Base-by-base conservation (phyloP, 169 alveolate genomes). In the Amoebophrya sp. region DNA sequence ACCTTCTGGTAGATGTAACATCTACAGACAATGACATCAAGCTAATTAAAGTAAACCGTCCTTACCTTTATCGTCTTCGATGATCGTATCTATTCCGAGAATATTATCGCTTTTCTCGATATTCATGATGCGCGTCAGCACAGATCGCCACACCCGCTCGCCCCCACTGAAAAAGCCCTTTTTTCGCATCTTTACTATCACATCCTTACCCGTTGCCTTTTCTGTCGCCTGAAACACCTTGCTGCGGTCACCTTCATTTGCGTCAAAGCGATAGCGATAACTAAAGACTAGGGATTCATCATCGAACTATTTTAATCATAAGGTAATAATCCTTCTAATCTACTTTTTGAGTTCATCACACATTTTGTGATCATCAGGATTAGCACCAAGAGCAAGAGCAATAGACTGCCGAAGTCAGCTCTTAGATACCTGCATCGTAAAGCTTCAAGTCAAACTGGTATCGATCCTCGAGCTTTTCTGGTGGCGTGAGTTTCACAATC, bases 171-270 rank as follows among this genome's bases (percentile, higher is more conserved):
- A 6, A 36, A 65, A 65, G 2, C 89, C 34, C 26, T 65, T 65
- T 10, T 26, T 26, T 36, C 89, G 2, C 10, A 26, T 65, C 26
- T 65, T 65, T 36, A 65, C 89, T n/a, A 65, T 26, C 89, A 65
- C 89, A 10, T 65, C 89, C 89, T 65, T 6, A 10, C 89, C 89
- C 89, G 89, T 65, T 10, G 89, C 89, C 89, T 18, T 6, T 18
- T 47, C 65, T 47, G 6, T 47, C 29, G 65, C 65, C 65, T 6
- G 29, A 18, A 47, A 47, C 6, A 47, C 65, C 18, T 47, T 47
- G 65, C 65, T 47, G 65, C 65, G 65, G 65, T 47, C 65, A 47
- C 65, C 65, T 47, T n/a, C n/a, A n/a, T n/a, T n/a, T n/a, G n/a
- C n/a, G n/a, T n/a, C n/a, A n/a, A n/a, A n/a, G n/a, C n/a, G n/a